Percentiles rank a stretch among this genome's conserved stretches.
phyloP scores from a whole-genome alignment of 75 land plant genomes.

The Picea sitchensis region DNA sequence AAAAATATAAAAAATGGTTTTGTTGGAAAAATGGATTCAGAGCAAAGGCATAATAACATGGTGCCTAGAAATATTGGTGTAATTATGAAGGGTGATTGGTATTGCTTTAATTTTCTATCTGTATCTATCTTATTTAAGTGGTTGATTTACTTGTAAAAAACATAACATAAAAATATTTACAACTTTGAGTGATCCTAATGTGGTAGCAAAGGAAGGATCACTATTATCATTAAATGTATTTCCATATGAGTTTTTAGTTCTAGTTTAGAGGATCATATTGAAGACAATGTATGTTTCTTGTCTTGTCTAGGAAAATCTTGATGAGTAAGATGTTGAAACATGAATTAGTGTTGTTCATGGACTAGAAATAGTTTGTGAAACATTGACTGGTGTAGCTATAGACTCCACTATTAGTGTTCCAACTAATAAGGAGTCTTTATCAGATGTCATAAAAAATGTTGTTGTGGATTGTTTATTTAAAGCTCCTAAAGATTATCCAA shows the following conservation, averaged over 20 bases:
- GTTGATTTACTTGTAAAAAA: constrained; percentile 16
- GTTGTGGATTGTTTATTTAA: constrained; percentile 66
- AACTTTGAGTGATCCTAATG: constrained; percentile 71
- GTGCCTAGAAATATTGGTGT: too few relatives aligned
- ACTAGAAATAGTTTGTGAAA: constrained; percentile 73
- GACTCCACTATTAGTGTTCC: constrained; percentile 2
- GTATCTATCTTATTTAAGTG: constrained; percentile 43
- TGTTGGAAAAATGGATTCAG: too few relatives aligned
- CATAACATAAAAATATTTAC: constrained; percentile 54
- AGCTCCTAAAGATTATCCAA: constrained; percentile 94
- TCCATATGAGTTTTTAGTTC: constrained; percentile 57
- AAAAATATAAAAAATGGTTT: too few relatives aligned
- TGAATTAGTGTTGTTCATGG: constrained; percentile 90
- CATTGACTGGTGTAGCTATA: constrained; percentile 34
- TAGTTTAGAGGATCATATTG: constrained; percentile 59
- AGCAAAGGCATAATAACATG: too few relatives aligned
- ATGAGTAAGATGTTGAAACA: constrained; percentile 92
- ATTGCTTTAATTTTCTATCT: constrained; percentile 25
- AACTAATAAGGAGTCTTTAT: constrained; percentile 28
- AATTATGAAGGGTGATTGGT: too few relatives aligned
- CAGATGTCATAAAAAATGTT: constrained; percentile 47
- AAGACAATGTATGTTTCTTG: constrained; percentile 60
- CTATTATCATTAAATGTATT: constrained; percentile 80
- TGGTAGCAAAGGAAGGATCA: constrained; percentile 82
- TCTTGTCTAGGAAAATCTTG: constrained; percentile 72